Evolutionary conservation across 2,329 filamentous ascomycete genomes (phyloP).

Genomic region (Immersiporthe knoxdaviesiana): DNA sequence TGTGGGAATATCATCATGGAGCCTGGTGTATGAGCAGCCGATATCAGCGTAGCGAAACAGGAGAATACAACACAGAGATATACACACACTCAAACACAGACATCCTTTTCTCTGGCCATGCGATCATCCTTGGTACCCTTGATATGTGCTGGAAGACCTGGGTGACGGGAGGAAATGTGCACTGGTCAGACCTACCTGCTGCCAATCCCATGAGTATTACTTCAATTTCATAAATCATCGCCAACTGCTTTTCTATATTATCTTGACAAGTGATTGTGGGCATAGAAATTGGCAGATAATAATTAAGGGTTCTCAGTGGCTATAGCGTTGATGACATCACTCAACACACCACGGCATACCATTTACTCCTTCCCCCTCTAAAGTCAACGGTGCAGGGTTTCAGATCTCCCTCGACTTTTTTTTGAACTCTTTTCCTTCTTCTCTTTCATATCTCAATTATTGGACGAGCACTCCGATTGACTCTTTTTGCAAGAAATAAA

Average conservation of each 20-base stretch:
- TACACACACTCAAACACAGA: background rate
- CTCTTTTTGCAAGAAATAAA: too few relatives aligned
- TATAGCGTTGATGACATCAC: conserved; percentile 26
- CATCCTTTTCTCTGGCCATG: background rate
- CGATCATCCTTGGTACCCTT: too few relatives aligned
- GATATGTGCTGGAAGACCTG: background rate
- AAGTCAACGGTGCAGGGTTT: background rate
- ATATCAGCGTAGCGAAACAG: background rate
- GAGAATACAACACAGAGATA: background rate
- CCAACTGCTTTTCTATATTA: too few relatives aligned
- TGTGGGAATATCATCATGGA: background rate
- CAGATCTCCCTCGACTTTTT: too few relatives aligned
- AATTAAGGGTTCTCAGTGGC: too few relatives aligned
- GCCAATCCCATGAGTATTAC: too few relatives aligned
- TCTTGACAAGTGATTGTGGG: background rate
- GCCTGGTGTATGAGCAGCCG: background rate
- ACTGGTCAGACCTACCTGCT: background rate
- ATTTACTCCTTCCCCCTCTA: background rate
- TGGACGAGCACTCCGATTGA: too few relatives aligned
- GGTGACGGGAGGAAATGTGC: background rate
- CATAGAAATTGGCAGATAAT: background rate
- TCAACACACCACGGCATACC: too few relatives aligned
- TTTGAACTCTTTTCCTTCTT: too few relatives aligned
- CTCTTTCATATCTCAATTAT: too few relatives aligned
- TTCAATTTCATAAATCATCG: too few relatives aligned